Conservation (phyloP, 257 asterid species). For the Coffea canephora region DNA sequence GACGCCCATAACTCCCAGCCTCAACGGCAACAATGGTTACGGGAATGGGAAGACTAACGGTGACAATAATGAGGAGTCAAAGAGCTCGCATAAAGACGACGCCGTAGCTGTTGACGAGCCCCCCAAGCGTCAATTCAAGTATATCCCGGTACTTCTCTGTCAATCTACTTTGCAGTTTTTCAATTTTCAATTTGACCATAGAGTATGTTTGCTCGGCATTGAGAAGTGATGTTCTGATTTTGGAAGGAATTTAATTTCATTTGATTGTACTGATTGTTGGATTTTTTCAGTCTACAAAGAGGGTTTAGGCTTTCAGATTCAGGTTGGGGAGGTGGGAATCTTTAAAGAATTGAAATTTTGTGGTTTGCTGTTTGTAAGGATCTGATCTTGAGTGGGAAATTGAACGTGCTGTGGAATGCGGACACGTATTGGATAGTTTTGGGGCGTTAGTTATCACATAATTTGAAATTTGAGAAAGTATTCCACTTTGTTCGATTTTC, state of each 20-base stretch:
- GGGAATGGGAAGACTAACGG: slow-evolving; percentile 27
- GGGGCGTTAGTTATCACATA: neutral
- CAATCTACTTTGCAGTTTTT: slow-evolving; percentile 3
- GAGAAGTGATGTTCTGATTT: neutral
- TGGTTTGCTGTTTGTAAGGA: neutral
- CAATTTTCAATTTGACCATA: neutral
- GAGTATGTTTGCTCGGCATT: no score
- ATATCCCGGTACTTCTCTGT: slow-evolving; percentile 71
- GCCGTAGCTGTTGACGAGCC: slow-evolving; percentile 50
- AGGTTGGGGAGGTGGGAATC: neutral
- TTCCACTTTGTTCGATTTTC: neutral
- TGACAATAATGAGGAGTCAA: slow-evolving; percentile 37
- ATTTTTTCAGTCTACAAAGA: neutral
- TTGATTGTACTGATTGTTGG: neutral
- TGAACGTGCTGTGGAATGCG: neutral
- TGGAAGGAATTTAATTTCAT: neutral
- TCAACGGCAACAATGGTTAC: slow-evolving; percentile 32
- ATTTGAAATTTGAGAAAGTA: neutral
- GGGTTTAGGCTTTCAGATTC: neutral
- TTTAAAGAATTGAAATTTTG: neutral
- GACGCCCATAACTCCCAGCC: slow-evolving; percentile 60
- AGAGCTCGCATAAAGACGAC: slow-evolving; percentile 36
- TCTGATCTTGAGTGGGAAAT: neutral
- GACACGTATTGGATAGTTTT: neutral
- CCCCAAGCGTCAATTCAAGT: slow-evolving; percentile 72